Base-by-base conservation (phyloP, 306 rosid genomes). In the Prunus dulcis region DNA sequence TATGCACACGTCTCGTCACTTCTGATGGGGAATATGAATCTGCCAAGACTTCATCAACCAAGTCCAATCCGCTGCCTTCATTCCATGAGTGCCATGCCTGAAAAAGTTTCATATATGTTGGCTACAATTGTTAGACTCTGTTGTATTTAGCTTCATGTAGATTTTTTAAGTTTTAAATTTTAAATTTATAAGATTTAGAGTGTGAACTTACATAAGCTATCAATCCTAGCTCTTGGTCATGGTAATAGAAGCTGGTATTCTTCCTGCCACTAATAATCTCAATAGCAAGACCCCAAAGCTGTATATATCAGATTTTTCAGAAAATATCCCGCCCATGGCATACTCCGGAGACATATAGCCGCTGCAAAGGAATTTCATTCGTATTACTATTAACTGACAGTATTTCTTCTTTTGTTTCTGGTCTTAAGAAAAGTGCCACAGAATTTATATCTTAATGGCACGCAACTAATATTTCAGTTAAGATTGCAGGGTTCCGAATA, bases 291-390 rank as follows among this genome's bases (percentile, higher is more conserved):
- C 80, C 0, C 84, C 87, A 19, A 73, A 84, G 71, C 78, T 80
- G 27, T 58, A 84, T 3, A 73, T 71, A 27, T 84, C 78, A 1
- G 79, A 74, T 70, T 84, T 81, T 30, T 64, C 81, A 0, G 79
- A 84, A 20, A 69, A 71, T 22, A 58, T 66, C 22, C 81, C 81
- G 0, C 64, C 41, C 15, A 52, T 60, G 2, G 75, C 81, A 18
- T 84, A 84, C 53, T 81, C 85, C 4, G 78, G 75, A 13, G 80
- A 76, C 79, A 80, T 72, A 70, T 84, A 84, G 11, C 88, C 79
- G 18, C 88, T 85, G 64, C 23, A 47, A 0, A 4, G 9, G 5
- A 7, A 38, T 68, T 4, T 17, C 5, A 18, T 22, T 49, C 9
- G 60, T 19, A 50, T 9, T 34, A 23, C 25, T 23, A 23, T 2